Conservation (phyloP, 2,329 filamentous ascomycete genomes). For the Emmonsiellopsis sp. region DNA sequence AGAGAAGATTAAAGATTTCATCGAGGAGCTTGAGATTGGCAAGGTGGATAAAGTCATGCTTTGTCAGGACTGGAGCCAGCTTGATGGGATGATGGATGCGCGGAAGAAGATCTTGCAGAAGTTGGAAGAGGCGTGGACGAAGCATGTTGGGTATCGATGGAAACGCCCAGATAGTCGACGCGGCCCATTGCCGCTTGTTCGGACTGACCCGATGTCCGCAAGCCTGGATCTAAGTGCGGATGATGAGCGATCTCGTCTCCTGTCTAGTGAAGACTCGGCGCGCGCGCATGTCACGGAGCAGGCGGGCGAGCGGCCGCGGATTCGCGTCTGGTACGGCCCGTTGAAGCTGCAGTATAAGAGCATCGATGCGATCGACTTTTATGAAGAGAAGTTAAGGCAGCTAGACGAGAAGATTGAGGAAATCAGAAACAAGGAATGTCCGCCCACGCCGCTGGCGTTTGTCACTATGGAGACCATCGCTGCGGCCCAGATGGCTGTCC, state of each 20-base stretch:
- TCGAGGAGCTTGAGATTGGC: conserved; percentile 82
- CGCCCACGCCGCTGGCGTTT: conserved; percentile 76
- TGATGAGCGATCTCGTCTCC: conserved; percentile 54
- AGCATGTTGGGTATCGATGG: conserved; percentile 54
- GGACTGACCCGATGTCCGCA: conserved; percentile 11
- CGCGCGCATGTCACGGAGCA: conserved; percentile 37
- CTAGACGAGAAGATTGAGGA: conserved; percentile 65
- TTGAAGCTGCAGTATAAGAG: conserved; percentile 61
- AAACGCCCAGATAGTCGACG: conserved; percentile 35
- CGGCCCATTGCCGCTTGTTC: conserved; percentile 35
- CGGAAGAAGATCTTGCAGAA: conserved; percentile 58
- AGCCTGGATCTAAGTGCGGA: conserved; percentile 23
- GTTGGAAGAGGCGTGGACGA: conserved; percentile 77
- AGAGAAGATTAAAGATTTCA: conserved; percentile 70
- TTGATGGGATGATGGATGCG: conserved; percentile 65
- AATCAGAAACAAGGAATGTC: conserved; percentile 66
- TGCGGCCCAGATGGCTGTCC: conserved; percentile 87
- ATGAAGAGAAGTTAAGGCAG: conserved; percentile 71
- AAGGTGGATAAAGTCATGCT: conserved; percentile 80
- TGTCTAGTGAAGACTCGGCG: conserved; percentile 31
- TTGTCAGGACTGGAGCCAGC: conserved; percentile 74
- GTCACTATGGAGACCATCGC: conserved; percentile 96
- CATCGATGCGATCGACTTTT: conserved; percentile 90
- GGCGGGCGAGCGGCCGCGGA: conserved; percentile 51
- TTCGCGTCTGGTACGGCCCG: conserved; percentile 69